phyloP scores from a whole-genome alignment of 306 rosid species.

The Trifolium fragiferum region DNA sequence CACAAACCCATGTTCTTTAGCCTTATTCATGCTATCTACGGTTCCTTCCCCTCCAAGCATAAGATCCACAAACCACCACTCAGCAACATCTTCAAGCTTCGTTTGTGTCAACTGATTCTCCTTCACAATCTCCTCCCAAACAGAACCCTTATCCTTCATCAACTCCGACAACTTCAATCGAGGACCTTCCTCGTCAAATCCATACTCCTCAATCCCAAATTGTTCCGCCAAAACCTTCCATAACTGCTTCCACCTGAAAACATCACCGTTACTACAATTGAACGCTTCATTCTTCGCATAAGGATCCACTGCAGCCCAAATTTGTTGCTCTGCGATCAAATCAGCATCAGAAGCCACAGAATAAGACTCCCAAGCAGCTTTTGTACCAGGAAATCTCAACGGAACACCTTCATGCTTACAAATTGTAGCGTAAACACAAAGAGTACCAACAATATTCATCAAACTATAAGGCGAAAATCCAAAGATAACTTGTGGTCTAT shows the following conservation, averaged over 20 bases:
- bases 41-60: not conserved
- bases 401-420: slow-evolving; percentile 67
- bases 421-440: slow-evolving; percentile 65
- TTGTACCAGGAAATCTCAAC: slow-evolving; percentile 62
- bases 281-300: slow-evolving; percentile 66
- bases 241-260: slow-evolving; percentile 67
- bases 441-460: slow-evolving; percentile 61
- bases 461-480: slow-evolving; percentile 74
- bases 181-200: slow-evolving; percentile 58
- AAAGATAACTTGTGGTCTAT: slow-evolving; percentile 55
- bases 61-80: slow-evolving; percentile 60
- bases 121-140: slow-evolving; percentile 71
- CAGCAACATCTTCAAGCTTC: slow-evolving; percentile 57
- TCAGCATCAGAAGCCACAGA: slow-evolving; percentile 63
- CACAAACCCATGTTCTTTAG: slow-evolving; percentile 68
- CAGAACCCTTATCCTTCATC: slow-evolving; percentile 59
- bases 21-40: slow-evolving; percentile 62
- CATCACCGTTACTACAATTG: slow-evolving; percentile 65
- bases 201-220: slow-evolving; percentile 66
- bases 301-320: slow-evolving; percentile 80
- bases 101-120: slow-evolving; percentile 52
- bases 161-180: slow-evolving; percentile 45
- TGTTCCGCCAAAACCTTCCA: slow-evolving; percentile 74
- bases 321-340: slow-evolving; percentile 78
- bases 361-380: slow-evolving; percentile 59